Base-by-base conservation (phyloP, 2,329 filamentous ascomycete species). In the Aspergillus bombycis region DNA sequence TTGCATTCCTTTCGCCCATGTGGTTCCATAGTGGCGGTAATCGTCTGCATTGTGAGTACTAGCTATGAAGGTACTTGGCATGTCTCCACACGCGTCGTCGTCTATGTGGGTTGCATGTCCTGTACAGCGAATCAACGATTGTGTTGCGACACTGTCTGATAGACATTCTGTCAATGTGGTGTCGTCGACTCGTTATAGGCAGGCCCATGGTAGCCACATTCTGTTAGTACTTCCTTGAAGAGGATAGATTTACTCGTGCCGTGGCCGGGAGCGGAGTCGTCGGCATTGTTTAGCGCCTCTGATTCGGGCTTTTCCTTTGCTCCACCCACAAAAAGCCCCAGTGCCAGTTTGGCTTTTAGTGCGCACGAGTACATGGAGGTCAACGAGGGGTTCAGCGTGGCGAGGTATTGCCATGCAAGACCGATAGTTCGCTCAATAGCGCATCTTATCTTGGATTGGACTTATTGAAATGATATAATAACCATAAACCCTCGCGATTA, bases 201-300 rank as follows among this genome's bases (percentile, higher is more conserved):
- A 58, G 61, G 43, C 46, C 67, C 63, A 65, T 65, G 63, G 63
- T 58, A 61, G 53, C 32, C 41, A 28, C 54, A 38, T 21, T 62
- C 59, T 66, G 64, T 38, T 65, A 62, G 43, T 61, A 62, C 34
- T 63, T 68, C 30, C 61, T 30, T n/a, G 50, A 11, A 32, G 21
- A 34, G 52, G n/a, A 23, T 23, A 36, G 52, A n/a, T 21, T 21
- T 54, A 10, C 52, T 54, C 30, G 30, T 54, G 30, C 30, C 30
- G 28, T 2, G 48, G 19, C 28, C 26, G 6, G 41, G 34, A 32
- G 30, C 36, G 57, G 38, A 46, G 55, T 21, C 56, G 34, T 58
- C 56, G 23, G 26, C 41, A 38, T 19, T 46, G 36, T 21, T 41
- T 43, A 58, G 30, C 28, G 56, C 41, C 45, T 38, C 43, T 48